Conservation (phyloP, 331 rosid species). For the Quercus phellos region DNA sequence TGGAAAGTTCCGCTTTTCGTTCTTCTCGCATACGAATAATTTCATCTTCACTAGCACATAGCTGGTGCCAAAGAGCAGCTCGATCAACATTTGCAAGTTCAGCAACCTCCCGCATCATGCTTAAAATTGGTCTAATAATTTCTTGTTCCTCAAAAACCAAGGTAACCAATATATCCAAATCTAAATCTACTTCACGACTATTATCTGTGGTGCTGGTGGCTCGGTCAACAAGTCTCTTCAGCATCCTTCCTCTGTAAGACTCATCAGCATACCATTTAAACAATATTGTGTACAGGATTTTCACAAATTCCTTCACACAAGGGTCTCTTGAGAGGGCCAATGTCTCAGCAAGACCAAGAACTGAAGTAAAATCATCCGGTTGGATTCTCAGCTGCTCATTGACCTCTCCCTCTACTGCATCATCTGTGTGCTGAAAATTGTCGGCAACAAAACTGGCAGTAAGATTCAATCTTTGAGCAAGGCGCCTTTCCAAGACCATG, state of each 20-base stretch:
- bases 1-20: conserved; percentile 65
- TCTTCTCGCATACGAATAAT: conserved; percentile 64
- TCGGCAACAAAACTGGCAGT: conserved; percentile 46
- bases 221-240: conserved; percentile 86
- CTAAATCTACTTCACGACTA: conserved; percentile 66
- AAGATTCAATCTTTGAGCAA: conserved; percentile 61
- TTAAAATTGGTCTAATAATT: conserved; percentile 68
- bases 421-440: conserved; percentile 56
- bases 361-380: conserved; percentile 74
- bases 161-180: conserved; percentile 77
- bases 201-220: conserved; percentile 67
- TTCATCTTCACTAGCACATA: conserved; percentile 92
- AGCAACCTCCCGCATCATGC: conserved; percentile 92
- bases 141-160: conserved; percentile 88
- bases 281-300: conserved; percentile 73
- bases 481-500: conserved; percentile 83
- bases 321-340: conserved; percentile 80
- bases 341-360: conserved; percentile 95
- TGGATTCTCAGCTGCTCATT: conserved; percentile 69
- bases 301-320: conserved; percentile 77
- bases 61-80: conserved; percentile 94
- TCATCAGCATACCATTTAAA: conserved; percentile 91
- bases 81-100: conserved; percentile 91
- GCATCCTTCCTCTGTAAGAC: conserved; percentile 71
- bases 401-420: conserved; percentile 52